phyloP scores from a whole-genome alignment of 1,284 basidiomycete genomes.

The Ceratobasidium sp. region DNA sequence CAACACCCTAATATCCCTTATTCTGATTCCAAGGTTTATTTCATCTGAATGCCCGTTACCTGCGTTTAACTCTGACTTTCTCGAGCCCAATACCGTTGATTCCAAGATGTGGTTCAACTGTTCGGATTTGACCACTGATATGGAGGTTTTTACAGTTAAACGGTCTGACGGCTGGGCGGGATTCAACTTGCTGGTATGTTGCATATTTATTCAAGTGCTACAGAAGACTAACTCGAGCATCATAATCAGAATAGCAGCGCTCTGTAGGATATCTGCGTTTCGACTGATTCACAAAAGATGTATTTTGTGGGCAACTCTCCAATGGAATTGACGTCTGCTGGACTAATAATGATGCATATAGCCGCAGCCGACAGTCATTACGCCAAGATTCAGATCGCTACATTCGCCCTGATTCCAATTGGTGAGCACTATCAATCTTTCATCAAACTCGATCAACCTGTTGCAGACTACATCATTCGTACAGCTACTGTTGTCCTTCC shows the following conservation, averaged over 20 bases:
- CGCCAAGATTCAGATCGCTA: slow-evolving; percentile 22
- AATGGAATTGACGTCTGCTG: background rate
- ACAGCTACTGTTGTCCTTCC: slow-evolving; percentile 29
- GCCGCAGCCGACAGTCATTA: slow-evolving; percentile 37
- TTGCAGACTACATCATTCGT: slow-evolving; percentile 38
- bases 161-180: slow-evolving; percentile 10
- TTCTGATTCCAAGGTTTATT: slow-evolving; percentile 11
- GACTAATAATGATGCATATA: background rate
- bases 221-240: background rate
- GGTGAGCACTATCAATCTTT: slow-evolving; percentile 37
- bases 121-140: background rate
- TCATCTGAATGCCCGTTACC: background rate
- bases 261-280: slow-evolving; percentile 28
- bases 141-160: slow-evolving; percentile 17
- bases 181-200: slow-evolving; percentile 19
- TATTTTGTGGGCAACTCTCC: slow-evolving; percentile 2
- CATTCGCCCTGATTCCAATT: slow-evolving; percentile 19
- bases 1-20: slow-evolving; percentile 23
- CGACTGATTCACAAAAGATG: slow-evolving; percentile 26
- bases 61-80: background rate
- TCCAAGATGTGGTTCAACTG: slow-evolving; percentile 21
- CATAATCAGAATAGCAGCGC: slow-evolving; percentile 26
- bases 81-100: slow-evolving; percentile 3
- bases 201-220: background rate
- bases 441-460: slow-evolving; percentile 36